Base-by-base conservation (phyloP, 2,329 filamentous ascomycete genomes). In the Lachnellula cervina region DNA sequence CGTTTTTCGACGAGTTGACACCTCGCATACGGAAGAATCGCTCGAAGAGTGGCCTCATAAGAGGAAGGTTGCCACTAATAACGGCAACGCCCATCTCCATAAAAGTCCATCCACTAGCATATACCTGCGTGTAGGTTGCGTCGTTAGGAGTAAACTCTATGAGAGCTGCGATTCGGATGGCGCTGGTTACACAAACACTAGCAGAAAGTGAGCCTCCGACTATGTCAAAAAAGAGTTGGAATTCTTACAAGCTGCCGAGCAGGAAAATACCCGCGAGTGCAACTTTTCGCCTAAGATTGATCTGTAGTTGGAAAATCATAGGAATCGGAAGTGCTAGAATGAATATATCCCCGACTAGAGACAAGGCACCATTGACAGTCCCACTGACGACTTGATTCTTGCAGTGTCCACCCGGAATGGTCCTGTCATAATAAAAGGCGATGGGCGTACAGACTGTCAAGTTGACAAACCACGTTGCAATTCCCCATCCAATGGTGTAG, bases 101-200 rank as follows among this genome's bases (percentile, higher is more conserved):
- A 25, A 74, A 71, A 5, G 72, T 74, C 76, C 76, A 78, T 54
- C 78, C 72, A 5, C 56, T 56, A 5, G 58, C 38, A 43, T 56
- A 37, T 17, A 64, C 62, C 54, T 63, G 61, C 7, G 59, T 61
- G 35, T 57, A 57, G 56, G 38, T 61, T 58, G 37, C 59, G 53
- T 52, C 59, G 38, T 45, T 56, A 49, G 17, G 46, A 11, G 46
- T 49, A 28, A 49, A 49, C 4, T 3, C 7, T 13, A 49, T 28
- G n/a, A 49, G 46, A 17, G 46, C 46, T 7, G 46, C 28, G 4
- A 49, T 28, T 7, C 46, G 11, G 46, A 49, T 49, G 4, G 46
- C 46, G 16, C 25, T 34, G 23, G 23, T n/a, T n/a, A 49, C 34
- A 34, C 46, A 49, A 5, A 34, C 34, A 17, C 46, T 49, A 19